Percentiles rank a stretch among this genome's conserved stretches.
Conservation (phyloP, 352 stramenopile genomes). For the Phytophthora ohioensis region DNA sequence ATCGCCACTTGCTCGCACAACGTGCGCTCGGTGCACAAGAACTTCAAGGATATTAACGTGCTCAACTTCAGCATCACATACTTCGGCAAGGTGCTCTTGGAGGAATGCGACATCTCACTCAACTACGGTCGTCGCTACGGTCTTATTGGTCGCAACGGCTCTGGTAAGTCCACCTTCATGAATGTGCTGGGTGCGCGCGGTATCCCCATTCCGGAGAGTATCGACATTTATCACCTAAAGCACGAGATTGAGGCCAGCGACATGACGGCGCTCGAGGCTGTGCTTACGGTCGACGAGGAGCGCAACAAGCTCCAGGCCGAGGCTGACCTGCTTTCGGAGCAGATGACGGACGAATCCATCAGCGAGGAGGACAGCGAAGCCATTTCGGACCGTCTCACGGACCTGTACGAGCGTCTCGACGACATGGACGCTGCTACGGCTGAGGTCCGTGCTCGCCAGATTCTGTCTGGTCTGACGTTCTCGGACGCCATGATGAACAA, state of each 20-base stretch:
- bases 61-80: conserved; percentile 97
- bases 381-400: conserved; percentile 93
- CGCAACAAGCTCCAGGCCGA: conserved; percentile 93
- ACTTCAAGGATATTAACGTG: conserved; percentile 99
- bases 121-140: conserved; percentile 98
- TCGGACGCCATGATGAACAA: conserved; percentile 95
- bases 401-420: conserved; percentile 96
- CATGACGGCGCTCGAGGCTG: conserved; percentile 95
- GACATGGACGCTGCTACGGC: conserved; percentile 95
- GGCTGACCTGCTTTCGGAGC: conserved; percentile 92
- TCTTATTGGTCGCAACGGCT: conserved; percentile 97
- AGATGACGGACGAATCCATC: conserved; percentile 90
- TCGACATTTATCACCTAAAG: conserved; percentile 98
- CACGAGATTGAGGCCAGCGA: conserved; percentile 96
- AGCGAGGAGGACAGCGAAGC: conserved; percentile 85
- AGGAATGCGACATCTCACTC: conserved; percentile 96
- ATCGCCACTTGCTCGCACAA: conserved; percentile 96
- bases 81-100: conserved; percentile 96
- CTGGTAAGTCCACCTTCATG: conserved; percentile 97
- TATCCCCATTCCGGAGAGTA: conserved; percentile 95
- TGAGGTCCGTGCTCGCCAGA: conserved; percentile 92
- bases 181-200: conserved; percentile 95
- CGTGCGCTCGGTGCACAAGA: conserved; percentile 92
- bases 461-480: conserved; percentile 97
- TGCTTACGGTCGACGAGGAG: conserved; percentile 96